phyloP scores from a whole-genome alignment of 2,329 filamentous ascomycete species.

The Lecanosticta acicola region DNA sequence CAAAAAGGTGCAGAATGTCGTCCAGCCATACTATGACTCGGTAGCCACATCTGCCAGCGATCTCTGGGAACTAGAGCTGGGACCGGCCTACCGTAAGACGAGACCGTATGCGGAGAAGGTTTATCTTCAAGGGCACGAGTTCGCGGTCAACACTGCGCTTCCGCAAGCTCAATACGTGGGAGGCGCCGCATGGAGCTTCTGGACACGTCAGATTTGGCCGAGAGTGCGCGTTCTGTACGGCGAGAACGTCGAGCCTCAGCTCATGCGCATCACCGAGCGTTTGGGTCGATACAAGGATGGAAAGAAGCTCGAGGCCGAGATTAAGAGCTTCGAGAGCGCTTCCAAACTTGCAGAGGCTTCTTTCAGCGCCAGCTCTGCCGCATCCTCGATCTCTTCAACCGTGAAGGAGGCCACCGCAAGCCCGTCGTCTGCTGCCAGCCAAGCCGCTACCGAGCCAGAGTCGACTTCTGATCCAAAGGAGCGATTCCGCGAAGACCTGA shows the following conservation, averaged over 20 bases:
- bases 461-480: constrained; percentile 44
- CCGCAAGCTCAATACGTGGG: constrained; percentile 68
- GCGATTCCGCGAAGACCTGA: constrained; percentile 69
- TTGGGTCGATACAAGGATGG: constrained; percentile 69
- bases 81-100: constrained; percentile 69
- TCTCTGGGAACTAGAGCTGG: constrained; percentile 64
- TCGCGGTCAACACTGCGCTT: constrained; percentile 63
- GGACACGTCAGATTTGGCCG: constrained; percentile 75
- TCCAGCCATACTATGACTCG: constrained; percentile 68
- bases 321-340: constrained; percentile 48
- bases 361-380: constrained; percentile 21
- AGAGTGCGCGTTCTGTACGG: constrained; percentile 73
- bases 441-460: constrained; percentile 35
- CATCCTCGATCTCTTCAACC: constrained; percentile 26
- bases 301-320: constrained; percentile 55
- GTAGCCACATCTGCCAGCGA: constrained; percentile 58
- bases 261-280: constrained; percentile 84
- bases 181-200: constrained; percentile 62
- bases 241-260: constrained; percentile 90
- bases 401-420: constrained; percentile 23
- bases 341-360: constrained; percentile 26
- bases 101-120: constrained; percentile 67
- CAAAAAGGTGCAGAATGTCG: constrained; percentile 50
- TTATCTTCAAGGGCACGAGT: constrained; percentile 61
- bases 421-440: constrained; percentile 22